Evolutionary conservation across 345 rosid species (phyloP).

Genomic region (Murraya koenigii): DNA sequence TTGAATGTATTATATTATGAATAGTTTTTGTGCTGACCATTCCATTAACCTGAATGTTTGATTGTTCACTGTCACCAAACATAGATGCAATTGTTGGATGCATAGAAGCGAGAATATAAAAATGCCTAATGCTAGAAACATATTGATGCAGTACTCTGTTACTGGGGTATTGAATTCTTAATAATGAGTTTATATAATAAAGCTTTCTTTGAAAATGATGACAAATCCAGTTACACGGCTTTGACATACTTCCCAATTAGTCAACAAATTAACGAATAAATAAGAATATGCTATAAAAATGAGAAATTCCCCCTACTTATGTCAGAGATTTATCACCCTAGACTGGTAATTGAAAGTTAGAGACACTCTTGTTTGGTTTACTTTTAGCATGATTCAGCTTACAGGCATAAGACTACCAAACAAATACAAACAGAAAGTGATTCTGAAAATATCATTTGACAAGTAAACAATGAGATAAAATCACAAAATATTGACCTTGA

Average conservation of each 20-base stretch:
- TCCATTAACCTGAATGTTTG: neutral
- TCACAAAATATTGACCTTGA: conserved; percentile 64
- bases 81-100: neutral
- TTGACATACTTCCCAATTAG: neutral
- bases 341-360: neutral
- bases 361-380: neutral
- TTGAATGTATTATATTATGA: neutral
- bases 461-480: neutral
- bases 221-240: neutral
- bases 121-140: neutral
- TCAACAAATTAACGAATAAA: neutral
- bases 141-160: neutral
- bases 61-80: neutral
- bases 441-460: neutral
- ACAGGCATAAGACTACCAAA: neutral
- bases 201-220: neutral
- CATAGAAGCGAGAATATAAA: neutral
- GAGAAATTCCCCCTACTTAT: neutral
- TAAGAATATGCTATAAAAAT: neutral
- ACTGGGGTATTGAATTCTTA: no score
- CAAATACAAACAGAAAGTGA: neutral
- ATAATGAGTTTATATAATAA: neutral
- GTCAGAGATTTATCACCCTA: neutral
- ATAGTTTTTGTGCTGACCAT: neutral
- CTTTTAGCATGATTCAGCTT: neutral